Percentiles rank a stretch among this genome's conserved stretches.
phyloP scores from a whole-genome alignment of 192 early-diverging fungal species.

The Glomus cerebriforme region DNA sequence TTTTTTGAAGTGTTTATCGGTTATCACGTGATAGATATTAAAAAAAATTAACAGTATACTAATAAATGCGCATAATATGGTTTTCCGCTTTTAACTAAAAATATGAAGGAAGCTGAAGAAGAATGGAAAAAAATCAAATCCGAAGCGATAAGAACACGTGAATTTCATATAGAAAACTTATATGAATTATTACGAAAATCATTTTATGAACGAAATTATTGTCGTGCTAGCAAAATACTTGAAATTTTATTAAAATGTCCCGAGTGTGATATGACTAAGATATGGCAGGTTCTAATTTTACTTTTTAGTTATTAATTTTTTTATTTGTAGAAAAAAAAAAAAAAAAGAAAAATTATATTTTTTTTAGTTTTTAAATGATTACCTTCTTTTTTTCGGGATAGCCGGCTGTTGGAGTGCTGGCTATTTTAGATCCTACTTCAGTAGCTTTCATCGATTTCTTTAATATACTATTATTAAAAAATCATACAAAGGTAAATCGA shows the following conservation, averaged over 20 bases:
- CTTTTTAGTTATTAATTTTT: not conserved
- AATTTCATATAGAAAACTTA: slow-evolving; percentile 8
- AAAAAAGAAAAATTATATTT: not conserved
- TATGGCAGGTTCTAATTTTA: slow-evolving; percentile 18
- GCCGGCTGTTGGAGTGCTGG: not conserved
- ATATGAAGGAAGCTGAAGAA: not conserved
- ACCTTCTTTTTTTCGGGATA: not conserved
- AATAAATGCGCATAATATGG: too few species aligned
- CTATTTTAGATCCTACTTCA: not conserved
- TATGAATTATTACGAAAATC: slow-evolving; percentile 4
- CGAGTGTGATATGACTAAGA: not conserved
- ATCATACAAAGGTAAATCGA: not conserved
- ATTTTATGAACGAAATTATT: slow-evolving; percentile 3
- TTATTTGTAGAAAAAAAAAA: not conserved
- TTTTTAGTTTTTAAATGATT: not conserved
- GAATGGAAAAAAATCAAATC: not conserved
- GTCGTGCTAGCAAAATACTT: slow-evolving; percentile 4
- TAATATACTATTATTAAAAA: slow-evolving; percentile 6
- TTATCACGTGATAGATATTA: too few species aligned
- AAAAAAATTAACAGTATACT: too few species aligned
- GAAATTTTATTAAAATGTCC: slow-evolving; percentile 15
- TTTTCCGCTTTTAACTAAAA: too few species aligned
- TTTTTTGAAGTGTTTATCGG: too few species aligned
- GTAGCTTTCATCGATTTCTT: slow-evolving; percentile 9
- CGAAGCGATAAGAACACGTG: not conserved